These are phyloP conservation scores for Chlorociboria aeruginascens DNA, from an alignment of 495 filamentous ascomycete species.

Conservation along the genomic window DNA sequence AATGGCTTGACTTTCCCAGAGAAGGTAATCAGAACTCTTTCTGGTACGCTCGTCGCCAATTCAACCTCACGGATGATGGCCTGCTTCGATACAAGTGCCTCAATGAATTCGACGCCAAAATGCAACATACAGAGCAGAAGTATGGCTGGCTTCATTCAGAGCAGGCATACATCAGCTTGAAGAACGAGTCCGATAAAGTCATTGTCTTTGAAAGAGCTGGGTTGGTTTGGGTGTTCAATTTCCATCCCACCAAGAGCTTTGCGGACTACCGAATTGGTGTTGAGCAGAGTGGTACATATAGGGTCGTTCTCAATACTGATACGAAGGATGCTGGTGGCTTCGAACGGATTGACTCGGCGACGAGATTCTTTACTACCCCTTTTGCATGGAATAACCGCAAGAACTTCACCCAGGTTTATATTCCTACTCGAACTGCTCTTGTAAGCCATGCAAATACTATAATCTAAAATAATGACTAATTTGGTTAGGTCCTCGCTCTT, in stretches of 20 bases:
- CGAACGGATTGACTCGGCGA: conserved; percentile 59
- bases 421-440: conserved; percentile 73
- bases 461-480: conserved; percentile 4
- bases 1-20: conserved; percentile 98
- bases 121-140: conserved; percentile 78
- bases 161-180: conserved; percentile 86
- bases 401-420: conserved; percentile 89
- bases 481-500: conserved; percentile 37
- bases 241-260: conserved; percentile 78
- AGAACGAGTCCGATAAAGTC: conserved; percentile 91
- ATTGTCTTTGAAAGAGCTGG: conserved; percentile 91
- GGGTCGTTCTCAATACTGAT: conserved; percentile 78
- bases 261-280: conserved; percentile 88
- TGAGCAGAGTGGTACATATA: conserved; percentile 73
- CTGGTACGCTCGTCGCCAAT: conserved; percentile 92
- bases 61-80: conserved; percentile 80
- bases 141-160: conserved; percentile 85
- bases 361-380: conserved; percentile 82
- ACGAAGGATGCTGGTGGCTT: conserved; percentile 67
- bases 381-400: conserved; percentile 76
- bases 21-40: conserved; percentile 91
- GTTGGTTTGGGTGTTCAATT: conserved; percentile 91
- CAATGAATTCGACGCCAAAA: conserved; percentile 85
- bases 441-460: conserved; percentile 40
- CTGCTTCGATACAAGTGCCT: conserved; percentile 84